These are phyloP conservation scores for Vanrija humicola DNA, from an alignment of 1,284 basidiomycete genomes.

Conservation along the genomic window DNA sequence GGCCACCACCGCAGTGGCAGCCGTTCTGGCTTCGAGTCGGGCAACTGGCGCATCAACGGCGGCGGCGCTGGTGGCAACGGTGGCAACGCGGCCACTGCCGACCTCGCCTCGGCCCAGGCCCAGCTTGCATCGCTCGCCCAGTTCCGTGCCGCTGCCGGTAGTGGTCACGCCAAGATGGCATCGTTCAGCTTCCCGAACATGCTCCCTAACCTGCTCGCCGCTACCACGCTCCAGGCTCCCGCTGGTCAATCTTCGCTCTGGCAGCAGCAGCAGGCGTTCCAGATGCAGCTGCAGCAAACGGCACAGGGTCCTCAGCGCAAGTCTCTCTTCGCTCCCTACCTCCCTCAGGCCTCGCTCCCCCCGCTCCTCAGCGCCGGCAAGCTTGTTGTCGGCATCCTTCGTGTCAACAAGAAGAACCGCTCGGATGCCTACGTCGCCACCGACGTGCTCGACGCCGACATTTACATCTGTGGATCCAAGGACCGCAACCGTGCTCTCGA, in stretches of 20 bases:
- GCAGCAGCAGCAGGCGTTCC: slow-evolving; percentile 70
- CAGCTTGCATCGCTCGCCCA: slow-evolving; percentile 95
- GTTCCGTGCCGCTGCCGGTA: slow-evolving; percentile 91
- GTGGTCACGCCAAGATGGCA: slow-evolving; percentile 92
- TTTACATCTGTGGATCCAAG: slow-evolving; percentile 97
- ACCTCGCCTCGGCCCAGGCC: slow-evolving; percentile 83
- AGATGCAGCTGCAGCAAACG: slow-evolving; percentile 80
- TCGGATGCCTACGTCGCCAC: slow-evolving; percentile 99
- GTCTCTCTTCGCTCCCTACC: slow-evolving; percentile 96
- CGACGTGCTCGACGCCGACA: slow-evolving; percentile 96
- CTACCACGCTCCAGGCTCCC: slow-evolving; percentile 70
- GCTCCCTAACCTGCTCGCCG: slow-evolving; percentile 91
- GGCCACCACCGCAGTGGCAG: slow-evolving; percentile 66
- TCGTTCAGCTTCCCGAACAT: slow-evolving; percentile 98
- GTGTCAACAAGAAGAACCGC: slow-evolving; percentile 98
- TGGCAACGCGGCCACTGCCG: slow-evolving; percentile 56
- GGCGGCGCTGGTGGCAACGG: slow-evolving; percentile 62
- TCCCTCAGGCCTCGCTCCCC: slow-evolving; percentile 94
- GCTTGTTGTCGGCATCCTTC: slow-evolving; percentile 92
- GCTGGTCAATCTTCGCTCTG: slow-evolving; percentile 55
- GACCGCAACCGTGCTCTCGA: slow-evolving; percentile 98
- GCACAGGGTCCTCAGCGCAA: slow-evolving; percentile 91
- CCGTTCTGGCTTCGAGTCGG: slow-evolving; percentile 52
- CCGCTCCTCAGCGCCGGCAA: slow-evolving; percentile 97
- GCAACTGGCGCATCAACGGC: slow-evolving; percentile 75